A percentile compares a stretch with the other conserved stretches of the same genome.
Conservation (phyloP, 257 asterid genomes). For the Eucommia ulmoides region DNA sequence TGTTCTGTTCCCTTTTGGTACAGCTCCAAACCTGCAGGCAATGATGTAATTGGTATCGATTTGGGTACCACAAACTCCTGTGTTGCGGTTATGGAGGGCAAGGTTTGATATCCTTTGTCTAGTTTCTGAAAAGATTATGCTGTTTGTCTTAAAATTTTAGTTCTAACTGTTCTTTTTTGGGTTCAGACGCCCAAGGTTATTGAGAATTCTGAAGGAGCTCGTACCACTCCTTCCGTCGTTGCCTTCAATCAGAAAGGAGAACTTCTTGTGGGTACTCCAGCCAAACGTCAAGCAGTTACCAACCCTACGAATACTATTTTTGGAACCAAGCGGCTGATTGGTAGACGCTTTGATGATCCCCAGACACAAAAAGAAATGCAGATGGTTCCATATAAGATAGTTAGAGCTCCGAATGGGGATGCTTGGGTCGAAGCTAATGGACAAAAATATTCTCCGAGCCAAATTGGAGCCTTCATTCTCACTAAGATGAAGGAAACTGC, state of each 20-base stretch:
- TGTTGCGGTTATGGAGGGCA: conserved; percentile 78
- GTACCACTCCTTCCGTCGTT: conserved; percentile 78
- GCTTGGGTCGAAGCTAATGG: conserved; percentile 58
- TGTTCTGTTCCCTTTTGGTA: too few relatives aligned
- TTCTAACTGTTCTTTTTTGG: too few relatives aligned
- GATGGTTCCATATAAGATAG: conserved; percentile 64
- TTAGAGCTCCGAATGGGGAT: conserved; percentile 60
- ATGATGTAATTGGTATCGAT: conserved; percentile 74
- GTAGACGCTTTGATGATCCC: conserved; percentile 59
- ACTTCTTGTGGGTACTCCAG: conserved; percentile 59
- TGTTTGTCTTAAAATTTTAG: too few relatives aligned
- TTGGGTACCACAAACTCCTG: conserved; percentile 82
- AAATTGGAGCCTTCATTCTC: conserved; percentile 37
- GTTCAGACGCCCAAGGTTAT: conserved; percentile 63
- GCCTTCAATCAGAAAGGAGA: conserved; percentile 72
- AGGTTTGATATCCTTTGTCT: too few relatives aligned
- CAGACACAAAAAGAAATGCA: conserved; percentile 74
- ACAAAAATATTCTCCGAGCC: conserved; percentile 39
- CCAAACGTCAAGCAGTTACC: conserved; percentile 65
- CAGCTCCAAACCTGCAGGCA: conserved; percentile 67
- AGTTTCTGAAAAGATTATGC: too few relatives aligned
- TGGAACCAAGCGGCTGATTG: conserved; percentile 59
- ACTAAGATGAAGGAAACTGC: conserved; percentile 72
- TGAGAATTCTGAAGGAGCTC: conserved; percentile 66
- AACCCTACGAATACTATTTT: conserved; percentile 54